phyloP scores from a whole-genome alignment of 2,329 filamentous ascomycete genomes.

The Alternaria sp. region DNA sequence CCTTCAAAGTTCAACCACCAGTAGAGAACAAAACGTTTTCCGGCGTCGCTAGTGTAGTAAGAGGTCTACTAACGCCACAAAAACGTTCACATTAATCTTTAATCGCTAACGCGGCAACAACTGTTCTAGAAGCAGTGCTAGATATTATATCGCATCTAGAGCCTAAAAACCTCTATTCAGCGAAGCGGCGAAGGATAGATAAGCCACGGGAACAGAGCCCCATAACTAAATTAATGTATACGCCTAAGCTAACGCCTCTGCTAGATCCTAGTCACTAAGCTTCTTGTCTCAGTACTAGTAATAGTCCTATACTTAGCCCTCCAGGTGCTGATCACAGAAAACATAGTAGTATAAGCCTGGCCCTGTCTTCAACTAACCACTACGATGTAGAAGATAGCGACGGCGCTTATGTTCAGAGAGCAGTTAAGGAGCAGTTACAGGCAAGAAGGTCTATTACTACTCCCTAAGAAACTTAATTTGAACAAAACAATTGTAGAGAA shows the following conservation, averaged over 20 bases:
- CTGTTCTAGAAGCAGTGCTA: slow-evolving; percentile 11
- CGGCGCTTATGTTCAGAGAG: slow-evolving; percentile 8
- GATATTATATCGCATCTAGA: slow-evolving; percentile 18
- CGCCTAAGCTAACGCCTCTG: slow-evolving; percentile 16
- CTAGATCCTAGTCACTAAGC: slow-evolving; percentile 5
- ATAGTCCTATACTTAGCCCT: slow-evolving; percentile 6
- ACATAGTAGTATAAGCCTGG: slow-evolving; percentile 8
- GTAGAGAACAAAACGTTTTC: slow-evolving; percentile 18
- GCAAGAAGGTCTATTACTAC: slow-evolving; percentile 15
- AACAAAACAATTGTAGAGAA: slow-evolving; percentile 4
- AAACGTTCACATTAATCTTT: slow-evolving; percentile 23
- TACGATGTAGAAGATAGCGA: slow-evolving; percentile 13
- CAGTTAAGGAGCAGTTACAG: slow-evolving; percentile 11
- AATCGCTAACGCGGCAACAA: slow-evolving; percentile 10
- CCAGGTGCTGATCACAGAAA: slow-evolving; percentile 8
- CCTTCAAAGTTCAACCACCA: slow-evolving; percentile 11
- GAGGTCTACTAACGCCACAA: slow-evolving; percentile 9
- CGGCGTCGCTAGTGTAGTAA: slow-evolving; percentile 10
- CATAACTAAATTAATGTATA: slow-evolving; percentile 16
- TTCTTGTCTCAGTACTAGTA: slow-evolving; percentile 1
- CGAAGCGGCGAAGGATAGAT: slow-evolving; percentile 20
- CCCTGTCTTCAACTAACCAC: background rate
- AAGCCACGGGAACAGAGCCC: slow-evolving; percentile 16
- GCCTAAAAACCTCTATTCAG: slow-evolving; percentile 16
- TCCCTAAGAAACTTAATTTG: slow-evolving; percentile 9